Evolutionary conservation across 805 yeast genomes (phyloP).

Genomic region (Candida montana): DNA sequence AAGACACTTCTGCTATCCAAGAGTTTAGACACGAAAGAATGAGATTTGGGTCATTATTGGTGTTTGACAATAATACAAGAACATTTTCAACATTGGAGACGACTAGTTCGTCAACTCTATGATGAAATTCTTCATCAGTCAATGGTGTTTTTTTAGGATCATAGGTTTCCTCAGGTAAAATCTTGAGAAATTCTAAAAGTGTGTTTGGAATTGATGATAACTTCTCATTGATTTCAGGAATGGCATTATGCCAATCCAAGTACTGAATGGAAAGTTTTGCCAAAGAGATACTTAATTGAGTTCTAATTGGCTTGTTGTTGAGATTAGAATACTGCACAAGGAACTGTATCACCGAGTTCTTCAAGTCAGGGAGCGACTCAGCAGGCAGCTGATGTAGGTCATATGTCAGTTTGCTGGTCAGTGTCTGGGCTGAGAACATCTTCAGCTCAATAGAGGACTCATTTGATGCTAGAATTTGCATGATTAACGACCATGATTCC

Average conservation of each 20-base stretch:
- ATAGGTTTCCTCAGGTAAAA: slow-evolving; percentile 86
- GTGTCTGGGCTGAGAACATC: slow-evolving; percentile 87
- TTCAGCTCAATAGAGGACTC: slow-evolving; percentile 46
- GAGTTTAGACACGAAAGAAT: slow-evolving; percentile 75
- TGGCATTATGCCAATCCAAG: slow-evolving; percentile 64
- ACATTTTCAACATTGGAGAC: slow-evolving; percentile 64
- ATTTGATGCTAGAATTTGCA: slow-evolving; percentile 41
- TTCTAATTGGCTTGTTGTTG: slow-evolving; percentile 55
- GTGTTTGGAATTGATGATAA: slow-evolving; percentile 33
- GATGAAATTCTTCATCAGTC: slow-evolving; percentile 72
- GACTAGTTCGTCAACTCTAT: slow-evolving; percentile 59
- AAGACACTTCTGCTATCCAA: slow-evolving; percentile 86
- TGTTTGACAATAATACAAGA: slow-evolving; percentile 49
- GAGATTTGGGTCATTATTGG: slow-evolving; percentile 30
- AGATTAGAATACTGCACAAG: slow-evolving; percentile 41
- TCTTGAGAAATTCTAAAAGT: slow-evolving; percentile 73
- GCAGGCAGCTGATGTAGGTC: slow-evolving; percentile 76
- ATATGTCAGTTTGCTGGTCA: slow-evolving; percentile 76
- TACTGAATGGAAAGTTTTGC: slow-evolving; percentile 80
- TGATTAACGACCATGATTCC: slow-evolving; percentile 74
- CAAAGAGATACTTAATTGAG: slow-evolving; percentile 77
- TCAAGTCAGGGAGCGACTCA: slow-evolving; percentile 52
- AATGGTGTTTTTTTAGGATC: slow-evolving; percentile 74
- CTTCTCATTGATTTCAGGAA: slow-evolving; percentile 56
- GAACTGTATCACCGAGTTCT: slow-evolving; percentile 58